Evolutionary conservation across 2,329 filamentous ascomycete species (phyloP), one percentile per base, ranked within the genome.

Genomic region (Alternaria sp.): DNA sequence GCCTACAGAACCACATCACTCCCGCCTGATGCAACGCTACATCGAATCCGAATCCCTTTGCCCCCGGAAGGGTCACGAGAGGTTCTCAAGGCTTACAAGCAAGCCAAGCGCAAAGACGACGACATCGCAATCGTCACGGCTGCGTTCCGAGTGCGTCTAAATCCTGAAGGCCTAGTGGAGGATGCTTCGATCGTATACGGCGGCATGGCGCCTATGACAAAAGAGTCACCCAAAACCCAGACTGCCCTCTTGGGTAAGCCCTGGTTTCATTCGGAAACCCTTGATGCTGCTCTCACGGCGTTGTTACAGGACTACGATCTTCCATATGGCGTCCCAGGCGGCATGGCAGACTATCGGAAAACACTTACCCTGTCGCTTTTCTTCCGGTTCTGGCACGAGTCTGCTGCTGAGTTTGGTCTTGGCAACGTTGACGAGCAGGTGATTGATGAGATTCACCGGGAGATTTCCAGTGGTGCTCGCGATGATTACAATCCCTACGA

Each of bases 91-190:
- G 90, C 94, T 0, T 98, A 97, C 81, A 98, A 98, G 80, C 95
- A 98, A 78, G 90, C 96, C 0, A 98, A 98, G 83, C 85, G 96
- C 65, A 97, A 97, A 77, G 95, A 98, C 72, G 95, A 98, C 74
- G 95, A 98, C 74, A 98, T 98, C 74, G 96, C 95, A 3, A 98
- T 98, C 70, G 96, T 97, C 19, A 98, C 95, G 30, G 89, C 91
- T 23, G 93, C 93, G 1, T 83, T 97, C 62, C 88, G 92, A 19
- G 86, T 98, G 13, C 87, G 87, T 12, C 81, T 98, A 4, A 86
- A 90, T 50, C 84, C 90, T 5, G 83, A 86, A 3, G 88, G 93
- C 30, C 76, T 88, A 3, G 91, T 98, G 6, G 85, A 89, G 65
- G 89, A 91, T 68, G 89, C 88, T 58, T 92, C 90, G 68, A 85